phyloP scores from a whole-genome alignment of 2,329 filamentous ascomycete species.

The Mollisia scopiformis region DNA sequence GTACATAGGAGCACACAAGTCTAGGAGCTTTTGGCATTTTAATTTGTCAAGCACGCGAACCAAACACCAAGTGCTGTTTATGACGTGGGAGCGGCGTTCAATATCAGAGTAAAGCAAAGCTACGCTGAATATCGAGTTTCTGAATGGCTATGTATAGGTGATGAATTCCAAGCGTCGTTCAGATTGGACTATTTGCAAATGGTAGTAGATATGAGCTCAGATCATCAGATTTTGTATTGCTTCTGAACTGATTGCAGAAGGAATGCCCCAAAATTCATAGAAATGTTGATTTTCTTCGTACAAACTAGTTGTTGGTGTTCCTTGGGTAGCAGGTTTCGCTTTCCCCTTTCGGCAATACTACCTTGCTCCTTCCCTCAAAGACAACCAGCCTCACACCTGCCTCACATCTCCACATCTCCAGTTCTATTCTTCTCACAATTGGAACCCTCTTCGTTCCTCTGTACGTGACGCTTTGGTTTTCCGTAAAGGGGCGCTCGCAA shows the following conservation, averaged over 20 bases:
- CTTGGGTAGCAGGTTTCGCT: background rate
- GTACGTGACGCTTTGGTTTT: background rate
- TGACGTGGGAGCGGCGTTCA: background rate
- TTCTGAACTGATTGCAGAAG: background rate
- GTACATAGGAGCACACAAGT: constrained; percentile 35
- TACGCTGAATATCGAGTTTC: too few species aligned
- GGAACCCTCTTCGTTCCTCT: background rate
- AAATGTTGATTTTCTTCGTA: background rate
- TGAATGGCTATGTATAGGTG: too few species aligned
- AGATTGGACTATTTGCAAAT: background rate
- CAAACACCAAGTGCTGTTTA: background rate
- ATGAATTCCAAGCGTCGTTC: too few species aligned
- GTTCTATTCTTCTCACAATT: background rate
- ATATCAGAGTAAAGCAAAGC: too few species aligned
- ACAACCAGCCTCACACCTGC: background rate
- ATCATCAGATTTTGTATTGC: too few species aligned
- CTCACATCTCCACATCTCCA: background rate
- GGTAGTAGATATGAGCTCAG: background rate
- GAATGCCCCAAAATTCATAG: background rate
- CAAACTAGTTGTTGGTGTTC: background rate
- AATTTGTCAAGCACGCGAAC: background rate
- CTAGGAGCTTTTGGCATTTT: background rate
- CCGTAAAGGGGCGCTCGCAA: background rate
- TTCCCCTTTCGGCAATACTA: background rate
- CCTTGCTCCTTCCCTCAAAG: background rate